Base-by-base conservation (phyloP, 2,329 filamentous ascomycete species). In the Verticillium nubilum region DNA sequence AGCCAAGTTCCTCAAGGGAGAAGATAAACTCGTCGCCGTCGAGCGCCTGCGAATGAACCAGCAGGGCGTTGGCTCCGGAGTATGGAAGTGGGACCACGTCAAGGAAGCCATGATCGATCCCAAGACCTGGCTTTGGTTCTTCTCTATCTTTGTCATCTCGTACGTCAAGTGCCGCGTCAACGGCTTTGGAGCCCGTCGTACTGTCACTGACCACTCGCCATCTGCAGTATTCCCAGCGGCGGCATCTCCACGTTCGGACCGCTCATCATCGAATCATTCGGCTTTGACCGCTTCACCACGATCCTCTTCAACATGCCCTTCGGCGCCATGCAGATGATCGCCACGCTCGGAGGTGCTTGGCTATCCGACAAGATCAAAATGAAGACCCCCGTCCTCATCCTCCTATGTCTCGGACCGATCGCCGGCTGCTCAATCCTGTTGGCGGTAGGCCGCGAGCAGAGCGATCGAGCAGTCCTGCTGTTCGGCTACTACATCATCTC, bases 251-350 rank as follows among this genome's bases (percentile, higher is more conserved):
- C 81, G 0, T 86, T 86, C 62, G 83, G 83, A 0, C 79, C 80
- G 1, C 70, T 86, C 26, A 84, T 86, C 61, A 76, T 86, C 50
- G 72, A 80, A 58, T 77, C 78, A 0, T 86, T 86, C 57, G 83
- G 82, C 2, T 86, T 82, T 65, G 73, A 75, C 52, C 74, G 76
- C 47, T 82, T 84, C 58, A 73, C 76, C 4, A 82, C 83, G 0
- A 83, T 85, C 25, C 72, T 85, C 0, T 81, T 85, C 70, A 85
- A 84, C 62, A 84, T 85, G 60, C 82, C 81, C 0, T 84, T 85
- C 59, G 83, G 84, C 4, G 77, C 76, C 0, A 82, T 86, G 0
- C 84, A 87, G 63, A 77, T 86, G 10, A 72, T 85, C n/a, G 79
- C 82, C 0, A 86, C 81, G 0, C 74, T 86, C 58, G 80, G 81